Base-by-base conservation (phyloP, 768 basidiomycete genomes). In the Serendipita sp. region DNA sequence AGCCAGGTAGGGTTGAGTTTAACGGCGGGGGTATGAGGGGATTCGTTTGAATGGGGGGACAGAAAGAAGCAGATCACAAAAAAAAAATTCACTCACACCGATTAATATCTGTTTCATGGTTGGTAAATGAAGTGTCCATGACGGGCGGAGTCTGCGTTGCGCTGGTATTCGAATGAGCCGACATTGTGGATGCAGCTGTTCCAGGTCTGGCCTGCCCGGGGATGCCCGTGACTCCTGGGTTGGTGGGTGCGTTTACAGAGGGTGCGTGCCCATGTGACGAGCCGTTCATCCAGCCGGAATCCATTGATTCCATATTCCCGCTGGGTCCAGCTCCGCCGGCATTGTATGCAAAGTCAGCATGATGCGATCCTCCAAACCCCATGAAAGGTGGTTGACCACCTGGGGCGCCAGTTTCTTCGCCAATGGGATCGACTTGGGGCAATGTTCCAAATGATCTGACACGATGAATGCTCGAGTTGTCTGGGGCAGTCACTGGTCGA, bases 401-500 rank as follows among this genome's bases (percentile, higher is more conserved):
- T n/a, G 18, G 55, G 4, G 29, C 55, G 36, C 55, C 55, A 27
- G 55, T 33, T n/a, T 60, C 55, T n/a, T 60, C 55, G 8, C 55
- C 55, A 37, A 60, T 60, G 16, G 55, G 10, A 29, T 60, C 55
- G 10, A 60, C 55, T 37, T 60, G 55, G 33, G 55, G 55, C 18
- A 60, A 34, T n/a, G 23, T 60, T 4, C 55, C 55, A 37, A 60
- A 60, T 23, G 55, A 60, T n/a, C 55, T 23, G 23, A 60, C 55
- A 8, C 55, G 18, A 36, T 60, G 55, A 10, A 60, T 29, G 27
- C 27, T 33, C 29, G 55, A 60, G 31, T 60, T 60, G 33, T 64
- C 69, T 53, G 65, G 66, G 27, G 68, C 68, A 40, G 68, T 69
- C 8, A 67, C 66, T 29, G 68, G 68, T 18, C 68, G 68, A 15